Conservation (phyloP, 192 early-diverging fungal species). For the Chytriomyces sp. region DNA sequence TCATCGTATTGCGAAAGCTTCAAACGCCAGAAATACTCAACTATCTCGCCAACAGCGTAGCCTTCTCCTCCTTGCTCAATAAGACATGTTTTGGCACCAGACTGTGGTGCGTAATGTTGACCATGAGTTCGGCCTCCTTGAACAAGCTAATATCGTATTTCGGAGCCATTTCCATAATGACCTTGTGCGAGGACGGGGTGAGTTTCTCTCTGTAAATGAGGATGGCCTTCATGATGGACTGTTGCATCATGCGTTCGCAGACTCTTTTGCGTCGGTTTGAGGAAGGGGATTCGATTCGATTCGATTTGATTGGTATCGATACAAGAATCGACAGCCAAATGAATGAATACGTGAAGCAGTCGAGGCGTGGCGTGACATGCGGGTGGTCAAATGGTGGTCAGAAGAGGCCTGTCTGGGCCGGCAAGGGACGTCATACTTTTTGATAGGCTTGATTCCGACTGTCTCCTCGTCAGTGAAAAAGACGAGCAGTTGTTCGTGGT, state of each 20-base stretch:
- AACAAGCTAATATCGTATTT: slow-evolving; percentile 85
- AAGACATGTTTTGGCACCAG: slow-evolving; percentile 95
- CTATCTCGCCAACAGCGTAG: slow-evolving; percentile 87
- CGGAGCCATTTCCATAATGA: slow-evolving; percentile 65
- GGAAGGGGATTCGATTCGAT: not conserved
- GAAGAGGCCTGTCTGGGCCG: not conserved
- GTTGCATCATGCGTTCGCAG: slow-evolving; percentile 79
- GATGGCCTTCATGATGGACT: slow-evolving; percentile 80
- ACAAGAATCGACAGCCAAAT: too few species aligned
- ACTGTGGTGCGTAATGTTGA: slow-evolving; percentile 96
- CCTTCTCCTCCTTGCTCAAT: slow-evolving; percentile 83
- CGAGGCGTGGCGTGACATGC: too few species aligned
- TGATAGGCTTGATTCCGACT: slow-evolving; percentile 88
- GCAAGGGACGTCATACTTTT: slow-evolving; percentile 66
- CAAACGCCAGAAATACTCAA: slow-evolving; percentile 36
- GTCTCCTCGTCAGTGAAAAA: slow-evolving; percentile 90
- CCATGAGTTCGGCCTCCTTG: slow-evolving; percentile 86
- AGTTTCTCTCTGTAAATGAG: slow-evolving; percentile 83
- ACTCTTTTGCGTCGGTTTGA: slow-evolving; percentile 27
- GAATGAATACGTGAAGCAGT: too few species aligned
- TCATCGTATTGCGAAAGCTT: too few species aligned
- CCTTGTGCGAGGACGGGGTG: slow-evolving; percentile 85
- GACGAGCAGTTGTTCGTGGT: slow-evolving; percentile 81
- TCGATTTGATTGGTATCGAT: too few species aligned
- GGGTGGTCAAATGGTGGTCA: not conserved